Conservation (phyloP, 495 filamentous ascomycete species). For the Xanthoparmelia taractica region DNA sequence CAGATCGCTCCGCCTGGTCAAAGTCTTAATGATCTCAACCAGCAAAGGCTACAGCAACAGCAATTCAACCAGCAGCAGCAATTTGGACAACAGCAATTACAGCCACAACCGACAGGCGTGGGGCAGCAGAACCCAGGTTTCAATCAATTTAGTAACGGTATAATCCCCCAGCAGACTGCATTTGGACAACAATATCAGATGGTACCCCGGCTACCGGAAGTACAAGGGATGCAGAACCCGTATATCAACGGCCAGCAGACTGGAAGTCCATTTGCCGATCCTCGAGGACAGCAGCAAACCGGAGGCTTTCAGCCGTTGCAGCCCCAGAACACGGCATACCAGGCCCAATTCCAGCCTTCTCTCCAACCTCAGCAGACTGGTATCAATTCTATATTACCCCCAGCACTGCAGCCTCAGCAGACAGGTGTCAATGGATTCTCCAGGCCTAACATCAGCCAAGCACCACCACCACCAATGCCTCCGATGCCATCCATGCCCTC, state of each 20-base stretch:
- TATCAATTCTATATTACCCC: conserved; percentile 52
- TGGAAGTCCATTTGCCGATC: conserved; percentile 48
- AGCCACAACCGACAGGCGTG: conserved; percentile 39
- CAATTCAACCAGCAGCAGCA: conserved; percentile 20
- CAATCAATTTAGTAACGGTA: conserved; percentile 24
- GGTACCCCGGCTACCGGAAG: conserved; percentile 40
- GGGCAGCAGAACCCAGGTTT: conserved; percentile 39
- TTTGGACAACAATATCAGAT: conserved; percentile 34
- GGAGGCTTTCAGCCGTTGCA: conserved; percentile 51
- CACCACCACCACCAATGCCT: conserved; percentile 25
- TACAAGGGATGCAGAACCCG: conserved; percentile 43
- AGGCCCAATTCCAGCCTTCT: conserved; percentile 47
- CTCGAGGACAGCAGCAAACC: conserved; percentile 40
- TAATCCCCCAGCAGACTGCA: conserved; percentile 41
- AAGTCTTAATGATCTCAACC: conserved; percentile 62
- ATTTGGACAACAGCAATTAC: conserved; percentile 32
- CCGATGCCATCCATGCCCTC: conserved; percentile 38
- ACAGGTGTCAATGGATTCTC: conserved; percentile 52
- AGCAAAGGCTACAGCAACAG: conserved; percentile 51
- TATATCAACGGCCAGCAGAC: conserved; percentile 39
- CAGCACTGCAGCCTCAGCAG: conserved; percentile 47
- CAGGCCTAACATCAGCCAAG: conserved; percentile 23
- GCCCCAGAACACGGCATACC: conserved; percentile 61
- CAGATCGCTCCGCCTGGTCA: conserved; percentile 63
- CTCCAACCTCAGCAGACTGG: conserved; percentile 41